Base-by-base conservation (phyloP, 1,284 basidiomycete species). In the Pseudozyma sp. region DNA sequence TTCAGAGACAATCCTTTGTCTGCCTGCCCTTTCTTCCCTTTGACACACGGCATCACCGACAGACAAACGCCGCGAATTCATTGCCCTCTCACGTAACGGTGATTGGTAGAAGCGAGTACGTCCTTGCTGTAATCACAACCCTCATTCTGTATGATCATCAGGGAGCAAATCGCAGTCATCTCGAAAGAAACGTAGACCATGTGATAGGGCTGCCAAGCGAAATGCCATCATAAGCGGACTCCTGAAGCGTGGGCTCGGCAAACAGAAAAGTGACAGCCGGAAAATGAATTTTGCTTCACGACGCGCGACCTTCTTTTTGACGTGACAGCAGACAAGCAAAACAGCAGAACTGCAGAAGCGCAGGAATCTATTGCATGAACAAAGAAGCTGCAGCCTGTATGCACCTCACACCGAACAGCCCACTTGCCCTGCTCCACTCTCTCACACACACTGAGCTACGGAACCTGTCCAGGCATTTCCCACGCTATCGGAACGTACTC, bases 221-320 rank as follows among this genome's bases (percentile, higher is more conserved):
- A 12, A 52, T 40, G 25, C 18, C 35, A 16, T 52, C 1, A 25
- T 36, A 18, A 36, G 19, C 25, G 51, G 51, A 35, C 25, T 31
- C 25, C 25, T 31, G 25, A 31, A 31, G 25, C 25, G 6, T 31
- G 25, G 7, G 44, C 51, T 52, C 51, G 51, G 51, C 39, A 31
- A 52, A 44, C 13, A 19, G 25, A 36, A 49, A 34, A 49, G 31
- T 47, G 53, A 55, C 53, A 55, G 53, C 53, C 45, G 53, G 43
- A 55, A 56, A 49, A 49, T 49, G 45, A 56, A 55, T 38, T 31
- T 31, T 31, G 25, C 25, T 31, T 31, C 25, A 31, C 25, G 25
- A 31, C 31, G 34, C 48, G 18, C 48, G 48, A 21, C 34, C 5
- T 16, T 35, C 25, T 49, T 8, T 49, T 34, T 18, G n/a, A 21